Base-by-base conservation (phyloP, 1,139 yeast species). In the Yarrowia galli region DNA sequence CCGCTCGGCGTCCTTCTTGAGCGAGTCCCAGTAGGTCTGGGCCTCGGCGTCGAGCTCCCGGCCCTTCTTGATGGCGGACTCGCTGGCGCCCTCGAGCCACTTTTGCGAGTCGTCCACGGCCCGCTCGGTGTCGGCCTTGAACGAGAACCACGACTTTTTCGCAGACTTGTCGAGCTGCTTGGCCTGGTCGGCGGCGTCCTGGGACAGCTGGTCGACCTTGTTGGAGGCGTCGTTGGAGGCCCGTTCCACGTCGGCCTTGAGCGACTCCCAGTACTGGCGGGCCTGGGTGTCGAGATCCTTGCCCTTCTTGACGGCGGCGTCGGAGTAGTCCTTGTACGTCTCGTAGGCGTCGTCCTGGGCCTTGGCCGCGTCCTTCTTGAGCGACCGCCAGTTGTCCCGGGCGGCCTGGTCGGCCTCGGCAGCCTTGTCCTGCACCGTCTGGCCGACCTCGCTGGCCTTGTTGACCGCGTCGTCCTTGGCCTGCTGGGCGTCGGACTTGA, bases 331-430 rank as follows among this genome's bases (percentile, higher is more conserved):
- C 51, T 58, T 58, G 64, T 58, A 58, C 6, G 64, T 18, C 28
- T 25, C 51, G 42, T 58, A 42, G 12, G 64, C 64, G 42, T 42
- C 51, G 16, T 58, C 64, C 42, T 28, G 28, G 32, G 64, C 64
- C 51, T 58, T 42, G 22, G 45, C 12, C 22, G 64, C 64, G 23
- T 43, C 51, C 40, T n/a, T 18, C 51, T 58, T 58, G 20, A 58
- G 51, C 20, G 64, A 58, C 18, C 12, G 36, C 53, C 65, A 53
- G 46, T 28, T 46, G 16, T 54, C 38, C 5, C 22, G 8, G 28
- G 65, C 68, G 32, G 64, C 53, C 46, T 48, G 40, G 54, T 70
- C 71, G 43, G 67, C 67, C 46, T 69, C 43, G 46, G 60, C 51
- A 3, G 67, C 64, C 58, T 65, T 53, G 16, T 48, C 49, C n/a